Conservation (phyloP, 2,329 filamentous ascomycete species). For the Pseudogymnoascus sp. region DNA sequence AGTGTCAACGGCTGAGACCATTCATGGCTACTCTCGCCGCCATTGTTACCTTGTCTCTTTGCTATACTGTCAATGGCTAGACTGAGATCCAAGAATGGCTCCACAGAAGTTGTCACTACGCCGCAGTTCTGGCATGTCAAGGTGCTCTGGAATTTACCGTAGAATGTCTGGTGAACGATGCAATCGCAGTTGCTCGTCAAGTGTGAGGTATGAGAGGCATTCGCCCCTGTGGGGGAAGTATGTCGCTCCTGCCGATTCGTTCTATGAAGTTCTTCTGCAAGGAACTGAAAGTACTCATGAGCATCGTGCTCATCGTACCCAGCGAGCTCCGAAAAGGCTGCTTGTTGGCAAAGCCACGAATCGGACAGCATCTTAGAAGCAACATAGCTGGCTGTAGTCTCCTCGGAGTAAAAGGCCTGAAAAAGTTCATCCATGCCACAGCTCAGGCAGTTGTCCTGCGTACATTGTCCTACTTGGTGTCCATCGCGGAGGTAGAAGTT, state of each 20-base stretch:
- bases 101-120: slow-evolving; percentile 72
- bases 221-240: slow-evolving; percentile 35
- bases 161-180: slow-evolving; percentile 90
- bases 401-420: slow-evolving; percentile 61
- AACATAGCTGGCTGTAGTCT: slow-evolving; percentile 82
- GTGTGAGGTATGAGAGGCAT: slow-evolving; percentile 22
- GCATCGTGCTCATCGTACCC: slow-evolving; percentile 95
- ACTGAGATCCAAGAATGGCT: slow-evolving; percentile 86
- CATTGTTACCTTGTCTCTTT: slow-evolving; percentile 23
- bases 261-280: slow-evolving; percentile 84
- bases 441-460: slow-evolving; percentile 53
- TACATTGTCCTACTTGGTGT: slow-evolving; percentile 71
- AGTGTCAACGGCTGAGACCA: slow-evolving; percentile 45
- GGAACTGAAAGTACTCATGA: slow-evolving; percentile 93
- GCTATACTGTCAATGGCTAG: slow-evolving; percentile 71
- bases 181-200: slow-evolving; percentile 57
- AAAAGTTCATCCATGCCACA: slow-evolving; percentile 70
- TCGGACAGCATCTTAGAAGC: slow-evolving; percentile 82
- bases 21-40: slow-evolving; percentile 39
- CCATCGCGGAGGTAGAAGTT: slow-evolving; percentile 91
- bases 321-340: slow-evolving; percentile 65
- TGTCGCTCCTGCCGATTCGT: slow-evolving; percentile 63
- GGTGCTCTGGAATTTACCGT: slow-evolving; percentile 81
- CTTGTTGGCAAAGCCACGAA: slow-evolving; percentile 79
- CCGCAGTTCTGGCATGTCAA: slow-evolving; percentile 86